These are phyloP conservation scores for Suillus occidentalis DNA, from an alignment of 768 basidiomycete species.

Conservation along the genomic window DNA sequence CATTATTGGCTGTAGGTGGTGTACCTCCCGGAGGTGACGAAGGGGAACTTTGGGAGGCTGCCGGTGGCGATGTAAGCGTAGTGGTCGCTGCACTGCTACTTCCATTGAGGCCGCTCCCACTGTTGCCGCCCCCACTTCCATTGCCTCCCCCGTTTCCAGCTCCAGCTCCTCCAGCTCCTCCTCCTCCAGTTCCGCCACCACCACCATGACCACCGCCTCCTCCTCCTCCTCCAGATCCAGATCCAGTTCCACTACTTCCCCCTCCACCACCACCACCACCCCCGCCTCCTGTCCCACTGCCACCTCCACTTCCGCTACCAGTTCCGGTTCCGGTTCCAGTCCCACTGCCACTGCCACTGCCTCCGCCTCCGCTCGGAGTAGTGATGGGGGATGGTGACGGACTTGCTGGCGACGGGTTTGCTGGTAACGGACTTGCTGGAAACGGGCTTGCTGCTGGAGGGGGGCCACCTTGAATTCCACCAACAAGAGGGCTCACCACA, in stretches of 20 bases:
- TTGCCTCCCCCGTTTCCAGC: background rate
- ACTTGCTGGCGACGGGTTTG: background rate
- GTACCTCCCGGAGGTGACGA: background rate
- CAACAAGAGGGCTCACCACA: conserved; percentile 36
- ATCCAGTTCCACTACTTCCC: background rate
- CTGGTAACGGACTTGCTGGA: conserved; percentile 3
- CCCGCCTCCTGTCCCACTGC: background rate
- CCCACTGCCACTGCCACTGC: conserved; percentile 7
- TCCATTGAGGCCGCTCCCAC: background rate
- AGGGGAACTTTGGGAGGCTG: conserved; percentile 3
- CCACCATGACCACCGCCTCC: background rate
- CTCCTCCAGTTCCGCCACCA: background rate
- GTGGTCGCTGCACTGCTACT: background rate
- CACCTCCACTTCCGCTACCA: background rate
- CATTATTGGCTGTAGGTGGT: background rate
- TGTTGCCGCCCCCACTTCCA: background rate
- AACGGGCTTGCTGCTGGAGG: conserved; percentile 4
- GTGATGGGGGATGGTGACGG: conserved; percentile 6
- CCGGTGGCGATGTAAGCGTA: background rate
- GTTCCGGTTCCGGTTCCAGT: background rate
- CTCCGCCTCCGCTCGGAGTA: conserved; percentile 7
- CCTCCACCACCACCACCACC: background rate
- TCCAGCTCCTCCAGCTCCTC: background rate
- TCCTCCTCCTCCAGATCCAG: no score
- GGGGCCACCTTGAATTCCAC: conserved; percentile 12